Conservation (phyloP, 441 rosid species). For the Adansonia gregorii region DNA sequence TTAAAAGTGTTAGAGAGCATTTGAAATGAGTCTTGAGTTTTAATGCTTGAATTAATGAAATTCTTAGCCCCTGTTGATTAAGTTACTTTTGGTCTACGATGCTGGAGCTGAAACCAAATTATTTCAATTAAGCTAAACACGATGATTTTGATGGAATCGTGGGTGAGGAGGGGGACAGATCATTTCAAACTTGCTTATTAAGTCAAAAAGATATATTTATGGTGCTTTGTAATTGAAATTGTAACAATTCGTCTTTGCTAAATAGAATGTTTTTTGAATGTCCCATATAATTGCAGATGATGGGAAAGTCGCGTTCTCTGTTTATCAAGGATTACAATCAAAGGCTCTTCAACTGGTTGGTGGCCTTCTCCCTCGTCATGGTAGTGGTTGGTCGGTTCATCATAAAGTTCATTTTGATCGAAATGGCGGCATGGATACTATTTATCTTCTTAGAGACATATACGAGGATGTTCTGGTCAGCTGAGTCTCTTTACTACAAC, state of each 20-base stretch:
- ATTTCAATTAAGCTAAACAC: too few species aligned
- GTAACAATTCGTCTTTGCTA: not conserved
- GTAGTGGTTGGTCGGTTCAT: slow-evolving; percentile 92
- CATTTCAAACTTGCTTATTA: not conserved
- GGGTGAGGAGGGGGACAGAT: not conserved
- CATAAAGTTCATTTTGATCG: slow-evolving; percentile 82
- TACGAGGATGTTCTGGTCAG: slow-evolving; percentile 97
- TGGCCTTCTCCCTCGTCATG: slow-evolving; percentile 94
- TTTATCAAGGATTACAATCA: slow-evolving; percentile 97
- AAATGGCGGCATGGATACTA: slow-evolving; percentile 93
- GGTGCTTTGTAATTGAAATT: not conserved
- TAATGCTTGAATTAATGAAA: not conserved
- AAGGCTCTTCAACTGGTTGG: slow-evolving; percentile 96
- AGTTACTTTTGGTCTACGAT: not conserved
- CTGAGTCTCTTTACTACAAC: slow-evolving; percentile 93
- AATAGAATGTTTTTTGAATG: not conserved
- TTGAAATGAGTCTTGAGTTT: not conserved
- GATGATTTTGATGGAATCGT: not conserved
- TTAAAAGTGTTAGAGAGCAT: not conserved
- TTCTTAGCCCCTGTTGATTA: not conserved
- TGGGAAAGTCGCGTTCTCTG: slow-evolving; percentile 74
- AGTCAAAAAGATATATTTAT: not conserved
- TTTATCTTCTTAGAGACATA: slow-evolving; percentile 97
- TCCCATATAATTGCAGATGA: slow-evolving; percentile 61
- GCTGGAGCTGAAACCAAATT: slow-evolving; percentile 6